Conservation (phyloP, 176 grass and related monocot species). For the Lolium rigidum region DNA sequence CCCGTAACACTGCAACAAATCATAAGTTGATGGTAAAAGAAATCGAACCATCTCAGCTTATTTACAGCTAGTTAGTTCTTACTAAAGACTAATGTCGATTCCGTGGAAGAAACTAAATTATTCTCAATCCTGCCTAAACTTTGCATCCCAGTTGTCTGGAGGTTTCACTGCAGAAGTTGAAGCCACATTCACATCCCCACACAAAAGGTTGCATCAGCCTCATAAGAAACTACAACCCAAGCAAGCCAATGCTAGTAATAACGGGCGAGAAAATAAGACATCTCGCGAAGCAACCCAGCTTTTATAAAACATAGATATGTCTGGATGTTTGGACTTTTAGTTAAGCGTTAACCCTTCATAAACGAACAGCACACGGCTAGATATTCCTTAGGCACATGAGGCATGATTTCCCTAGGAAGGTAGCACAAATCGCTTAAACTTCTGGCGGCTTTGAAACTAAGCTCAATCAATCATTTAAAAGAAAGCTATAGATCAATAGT, state of each 20-base stretch:
- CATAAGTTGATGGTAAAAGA: slow-evolving; percentile 9
- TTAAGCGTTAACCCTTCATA: neutral
- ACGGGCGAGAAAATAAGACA: neutral
- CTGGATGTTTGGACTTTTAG: neutral
- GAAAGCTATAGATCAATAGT: slow-evolving; percentile 9
- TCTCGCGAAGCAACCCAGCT: neutral
- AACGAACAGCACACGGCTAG: neutral
- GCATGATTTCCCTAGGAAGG: neutral
- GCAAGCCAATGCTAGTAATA: neutral
- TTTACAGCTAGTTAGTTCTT: neutral
- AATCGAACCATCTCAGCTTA: neutral
- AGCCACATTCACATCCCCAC: neutral
- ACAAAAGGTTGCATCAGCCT: neutral
- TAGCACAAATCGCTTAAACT: neutral
- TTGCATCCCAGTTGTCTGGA: neutral
- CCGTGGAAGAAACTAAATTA: neutral
- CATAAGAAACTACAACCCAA: neutral
- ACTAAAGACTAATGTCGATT: neutral
- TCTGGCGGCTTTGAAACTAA: slow-evolving; percentile 11
- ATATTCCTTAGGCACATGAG: slow-evolving; percentile 7
- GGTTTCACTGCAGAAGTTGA: neutral
- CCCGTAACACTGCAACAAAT: neutral
- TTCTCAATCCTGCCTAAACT: neutral
- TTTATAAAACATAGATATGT: neutral
- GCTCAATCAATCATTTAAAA: neutral